Percentiles rank a stretch among this genome's conserved stretches.
These are phyloP conservation scores for Malassezia nana DNA, from an alignment of 1,284 basidiomycete species.

Conservation along the genomic window DNA sequence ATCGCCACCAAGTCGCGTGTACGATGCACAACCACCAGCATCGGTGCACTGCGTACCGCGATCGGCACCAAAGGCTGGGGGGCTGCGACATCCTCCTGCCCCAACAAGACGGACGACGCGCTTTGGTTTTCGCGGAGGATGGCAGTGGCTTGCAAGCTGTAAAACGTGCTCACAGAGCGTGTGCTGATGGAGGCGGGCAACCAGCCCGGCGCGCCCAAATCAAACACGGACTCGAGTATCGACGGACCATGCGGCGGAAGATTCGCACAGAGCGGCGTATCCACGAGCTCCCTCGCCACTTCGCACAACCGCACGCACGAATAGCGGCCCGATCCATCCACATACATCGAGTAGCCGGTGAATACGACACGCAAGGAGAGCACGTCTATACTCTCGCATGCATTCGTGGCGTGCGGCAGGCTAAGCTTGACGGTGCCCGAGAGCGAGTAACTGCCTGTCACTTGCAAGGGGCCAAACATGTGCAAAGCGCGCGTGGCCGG, in stretches of 20 bases:
- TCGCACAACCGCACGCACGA: conserved; percentile 34
- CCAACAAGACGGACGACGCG: neutral
- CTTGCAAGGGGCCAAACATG: conserved; percentile 47
- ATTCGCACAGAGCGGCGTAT: neutral
- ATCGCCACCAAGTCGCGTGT: conserved; percentile 45
- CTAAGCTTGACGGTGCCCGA: conserved; percentile 30
- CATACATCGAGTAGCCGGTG: conserved; percentile 40
- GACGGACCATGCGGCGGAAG: conserved; percentile 10
- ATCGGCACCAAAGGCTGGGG: neutral
- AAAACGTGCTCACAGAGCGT: conserved; percentile 42
- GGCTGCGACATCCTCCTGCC: neutral
- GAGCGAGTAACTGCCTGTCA: conserved; percentile 44
- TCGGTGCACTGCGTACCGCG: conserved; percentile 24
- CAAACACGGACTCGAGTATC: conserved; percentile 40
- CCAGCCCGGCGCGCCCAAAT: conserved; percentile 44
- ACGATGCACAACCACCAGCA: conserved; percentile 28
- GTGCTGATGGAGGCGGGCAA: conserved; percentile 39
- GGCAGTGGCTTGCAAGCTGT: conserved; percentile 33
- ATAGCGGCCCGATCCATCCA: conserved; percentile 39
- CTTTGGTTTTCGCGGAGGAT: conserved; percentile 15
- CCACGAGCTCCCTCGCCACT: conserved; percentile 28
- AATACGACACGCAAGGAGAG: conserved; percentile 27
- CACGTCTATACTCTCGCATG: conserved; percentile 20
- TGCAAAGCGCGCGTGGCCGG: conserved; percentile 31
- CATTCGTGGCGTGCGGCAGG: neutral